A percentile compares a stretch with the other conserved stretches of the same genome.
Conservation (phyloP, 1,139 yeast species). For the Hyphopichia pseudoburtonii region DNA sequence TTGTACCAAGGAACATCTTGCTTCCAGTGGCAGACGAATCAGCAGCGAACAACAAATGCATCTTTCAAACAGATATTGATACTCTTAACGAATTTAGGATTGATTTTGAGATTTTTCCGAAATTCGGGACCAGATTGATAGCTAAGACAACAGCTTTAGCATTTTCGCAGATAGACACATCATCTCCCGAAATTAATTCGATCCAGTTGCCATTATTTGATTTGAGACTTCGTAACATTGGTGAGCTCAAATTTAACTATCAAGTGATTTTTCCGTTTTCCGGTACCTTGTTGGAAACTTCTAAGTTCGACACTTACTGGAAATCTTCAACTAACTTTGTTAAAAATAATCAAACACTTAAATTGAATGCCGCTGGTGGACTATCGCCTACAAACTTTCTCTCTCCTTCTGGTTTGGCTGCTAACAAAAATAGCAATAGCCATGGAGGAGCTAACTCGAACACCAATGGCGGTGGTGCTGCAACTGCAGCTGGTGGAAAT, state of each 20-base stretch:
- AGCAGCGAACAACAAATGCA: constrained; percentile 52
- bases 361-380: constrained; percentile 40
- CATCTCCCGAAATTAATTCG: constrained; percentile 47
- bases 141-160: constrained; percentile 83
- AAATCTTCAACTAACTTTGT: constrained; percentile 66
- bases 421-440: constrained; percentile 1
- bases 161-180: constrained; percentile 47
- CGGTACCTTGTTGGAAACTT: constrained; percentile 82
- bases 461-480: constrained; percentile 3
- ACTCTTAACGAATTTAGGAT: constrained; percentile 65
- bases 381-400: constrained; percentile 44
- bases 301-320: constrained; percentile 97
- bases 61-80: constrained; percentile 83
- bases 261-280: constrained; percentile 89
- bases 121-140: constrained; percentile 87
- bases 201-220: constrained; percentile 79
- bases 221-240: constrained; percentile 76
- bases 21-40: constrained; percentile 77
- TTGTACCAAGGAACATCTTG: constrained; percentile 82
- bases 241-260: constrained; percentile 73
- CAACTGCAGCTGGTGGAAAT: constrained; percentile 7
- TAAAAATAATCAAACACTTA: constrained; percentile 30
- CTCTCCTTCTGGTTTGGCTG: constrained; percentile 26
- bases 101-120: constrained; percentile 91
- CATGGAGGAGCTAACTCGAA: constrained; percentile 3